phyloP scores from a whole-genome alignment of 306 rosid species.

The Acacia melanoxylon region DNA sequence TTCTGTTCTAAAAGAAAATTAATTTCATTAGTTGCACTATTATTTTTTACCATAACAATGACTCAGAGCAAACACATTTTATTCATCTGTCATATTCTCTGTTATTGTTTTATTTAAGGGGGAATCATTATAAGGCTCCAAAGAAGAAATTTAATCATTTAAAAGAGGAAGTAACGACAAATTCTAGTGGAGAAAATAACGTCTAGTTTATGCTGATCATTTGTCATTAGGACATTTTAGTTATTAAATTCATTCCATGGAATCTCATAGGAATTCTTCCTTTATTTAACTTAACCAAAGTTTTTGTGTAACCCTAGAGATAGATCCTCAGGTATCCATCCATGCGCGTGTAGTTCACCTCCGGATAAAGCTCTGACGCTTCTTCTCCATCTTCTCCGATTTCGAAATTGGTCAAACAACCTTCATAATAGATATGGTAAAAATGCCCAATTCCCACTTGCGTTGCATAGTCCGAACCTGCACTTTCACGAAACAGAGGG shows the following conservation, averaged over 20 bases:
- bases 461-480: conserved; percentile 54
- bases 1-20: neutral
- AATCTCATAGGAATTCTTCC: too few species aligned
- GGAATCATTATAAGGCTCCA: neutral
- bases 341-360: conserved; percentile 73
- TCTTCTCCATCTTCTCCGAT: conserved; percentile 72
- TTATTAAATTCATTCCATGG: too few species aligned
- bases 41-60: neutral
- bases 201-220: too few species aligned
- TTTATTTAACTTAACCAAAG: too few species aligned
- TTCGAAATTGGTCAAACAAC: conserved; percentile 74
- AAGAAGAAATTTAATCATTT: too few species aligned
- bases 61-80: neutral
- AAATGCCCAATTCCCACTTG: conserved; percentile 70
- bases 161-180: too few species aligned
- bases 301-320: conserved; percentile 3
- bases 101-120: neutral
- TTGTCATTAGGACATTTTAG: too few species aligned
- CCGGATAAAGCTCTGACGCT: conserved; percentile 82
- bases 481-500: neutral
- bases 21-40: neutral
- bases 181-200: too few species aligned
- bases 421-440: conserved; percentile 74
- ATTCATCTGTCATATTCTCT: neutral
- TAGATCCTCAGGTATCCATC: conserved; percentile 59